Conservation (phyloP, 1,284 basidiomycete species). For the Tilletiopsis washingtonensis region DNA sequence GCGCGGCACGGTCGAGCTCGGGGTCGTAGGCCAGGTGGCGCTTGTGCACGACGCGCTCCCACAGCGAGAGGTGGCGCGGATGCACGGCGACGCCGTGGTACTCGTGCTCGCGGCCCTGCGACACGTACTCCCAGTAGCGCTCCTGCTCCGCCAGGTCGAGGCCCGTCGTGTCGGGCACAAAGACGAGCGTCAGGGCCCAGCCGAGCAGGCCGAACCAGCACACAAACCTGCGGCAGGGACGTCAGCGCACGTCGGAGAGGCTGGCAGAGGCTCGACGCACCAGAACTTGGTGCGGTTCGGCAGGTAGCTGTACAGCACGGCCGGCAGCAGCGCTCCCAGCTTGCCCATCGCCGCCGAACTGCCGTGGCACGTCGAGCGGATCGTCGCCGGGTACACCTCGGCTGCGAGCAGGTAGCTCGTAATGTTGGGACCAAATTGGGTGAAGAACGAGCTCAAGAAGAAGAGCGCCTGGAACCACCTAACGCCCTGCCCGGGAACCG, state of each 20-base stretch:
- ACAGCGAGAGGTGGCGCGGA: conserved; percentile 53
- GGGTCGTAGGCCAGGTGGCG: conserved; percentile 53
- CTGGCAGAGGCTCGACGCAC: conserved; percentile 7
- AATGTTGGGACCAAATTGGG: conserved; percentile 54
- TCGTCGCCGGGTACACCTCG: conserved; percentile 44
- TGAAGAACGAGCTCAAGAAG: conserved; percentile 54
- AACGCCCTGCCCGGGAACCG: conserved; percentile 39
- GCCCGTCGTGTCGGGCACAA: conserved; percentile 55
- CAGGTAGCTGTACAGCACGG: conserved; percentile 49
- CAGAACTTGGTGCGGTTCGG: conserved; percentile 6
- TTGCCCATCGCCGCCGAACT: conserved; percentile 48
- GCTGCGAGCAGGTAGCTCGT: conserved; percentile 48
- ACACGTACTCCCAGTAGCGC: conserved; percentile 54
- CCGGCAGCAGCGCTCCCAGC: conserved; percentile 47
- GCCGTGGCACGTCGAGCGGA: conserved; percentile 49
- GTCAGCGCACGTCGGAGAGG: no score
- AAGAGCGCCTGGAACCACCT: conserved; percentile 53
- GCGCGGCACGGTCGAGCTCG: conserved; percentile 49
- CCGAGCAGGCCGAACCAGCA: conserved; percentile 54
- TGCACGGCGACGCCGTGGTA: conserved; percentile 56
- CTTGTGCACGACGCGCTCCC: conserved; percentile 52
- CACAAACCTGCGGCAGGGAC: no score
- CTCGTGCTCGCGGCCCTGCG: conserved; percentile 50
- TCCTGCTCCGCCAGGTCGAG: conserved; percentile 56
- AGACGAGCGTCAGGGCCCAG: conserved; percentile 51